Conservation (phyloP, 352 stramenopile genomes). For the Globisporangium acanthophoron region DNA sequence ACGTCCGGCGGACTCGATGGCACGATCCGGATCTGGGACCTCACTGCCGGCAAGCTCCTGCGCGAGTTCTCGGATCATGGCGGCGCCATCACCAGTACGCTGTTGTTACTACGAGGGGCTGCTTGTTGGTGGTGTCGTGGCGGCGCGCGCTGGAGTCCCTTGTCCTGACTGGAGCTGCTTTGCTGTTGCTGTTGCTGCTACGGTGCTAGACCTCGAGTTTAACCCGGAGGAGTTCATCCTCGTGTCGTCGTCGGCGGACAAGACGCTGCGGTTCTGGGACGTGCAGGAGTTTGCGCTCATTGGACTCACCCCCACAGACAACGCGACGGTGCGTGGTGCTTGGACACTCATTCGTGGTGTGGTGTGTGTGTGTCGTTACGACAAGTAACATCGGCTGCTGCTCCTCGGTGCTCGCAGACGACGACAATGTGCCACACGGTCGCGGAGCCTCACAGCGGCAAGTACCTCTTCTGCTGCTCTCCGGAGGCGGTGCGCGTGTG, state of each 20-base stretch:
- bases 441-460: slow-evolving; percentile 67
- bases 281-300: slow-evolving; percentile 82
- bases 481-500: slow-evolving; percentile 73
- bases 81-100: slow-evolving; percentile 55
- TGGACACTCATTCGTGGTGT: background rate
- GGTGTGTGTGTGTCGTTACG: background rate
- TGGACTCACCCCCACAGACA: slow-evolving; percentile 75
- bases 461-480: slow-evolving; percentile 76
- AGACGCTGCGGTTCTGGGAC: slow-evolving; percentile 82
- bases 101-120: background rate
- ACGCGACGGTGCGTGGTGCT: slow-evolving; percentile 37
- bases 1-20: slow-evolving; percentile 70
- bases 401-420: slow-evolving; percentile 31
- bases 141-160: background rate
- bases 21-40: slow-evolving; percentile 82
- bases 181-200: background rate
- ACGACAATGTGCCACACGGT: slow-evolving; percentile 79
- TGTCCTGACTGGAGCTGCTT: background rate
- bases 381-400: background rate
- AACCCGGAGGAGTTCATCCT: slow-evolving; percentile 86
- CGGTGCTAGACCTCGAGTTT: slow-evolving; percentile 51
- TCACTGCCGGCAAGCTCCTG: slow-evolving; percentile 72
- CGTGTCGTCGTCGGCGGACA: slow-evolving; percentile 68
- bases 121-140: background rate
- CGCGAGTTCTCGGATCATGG: slow-evolving; percentile 71